phyloP scores from a whole-genome alignment of 2,329 filamentous ascomycete species.

The Xylaria sp. region DNA sequence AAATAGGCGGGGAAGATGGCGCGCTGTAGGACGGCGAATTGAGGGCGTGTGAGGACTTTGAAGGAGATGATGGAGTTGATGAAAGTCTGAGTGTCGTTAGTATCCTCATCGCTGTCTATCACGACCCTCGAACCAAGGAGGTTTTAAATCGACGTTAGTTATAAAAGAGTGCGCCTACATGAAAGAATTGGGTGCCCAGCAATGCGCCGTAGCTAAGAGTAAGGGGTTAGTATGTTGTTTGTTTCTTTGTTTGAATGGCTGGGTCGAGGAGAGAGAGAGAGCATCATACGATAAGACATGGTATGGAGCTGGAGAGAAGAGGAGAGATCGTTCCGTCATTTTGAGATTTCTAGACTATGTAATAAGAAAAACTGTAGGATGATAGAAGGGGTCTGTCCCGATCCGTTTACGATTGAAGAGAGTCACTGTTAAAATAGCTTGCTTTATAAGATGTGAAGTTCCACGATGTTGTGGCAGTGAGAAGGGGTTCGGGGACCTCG shows the following conservation, averaged over 20 bases:
- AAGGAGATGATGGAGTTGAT: conserved; percentile 69
- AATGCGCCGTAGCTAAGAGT: conserved; percentile 72
- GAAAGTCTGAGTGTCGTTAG: conserved; percentile 56
- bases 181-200: conserved; percentile 80
- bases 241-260: not conserved
- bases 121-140: not conserved
- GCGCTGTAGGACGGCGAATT: conserved; percentile 76
- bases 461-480: no score
- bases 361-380: not conserved
- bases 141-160: not conserved
- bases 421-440: no score
- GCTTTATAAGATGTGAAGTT: no score
- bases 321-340: conserved; percentile 44
- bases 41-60: conserved; percentile 67
- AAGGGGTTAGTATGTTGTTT: not conserved
- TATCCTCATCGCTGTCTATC: not conserved
- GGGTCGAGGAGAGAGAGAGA: conserved; percentile 4
- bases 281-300: conserved; percentile 64
- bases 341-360: conserved; percentile 19
- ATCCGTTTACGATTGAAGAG: no score
- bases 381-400: not conserved
- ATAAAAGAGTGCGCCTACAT: conserved; percentile 45
- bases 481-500: no score
- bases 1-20: conserved; percentile 88
- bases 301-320: conserved; percentile 65